A percentile compares a stretch with the other conserved stretches of the same genome.
phyloP scores from a whole-genome alignment of 805 yeast genomes.

The Torulaspora maleeae region DNA sequence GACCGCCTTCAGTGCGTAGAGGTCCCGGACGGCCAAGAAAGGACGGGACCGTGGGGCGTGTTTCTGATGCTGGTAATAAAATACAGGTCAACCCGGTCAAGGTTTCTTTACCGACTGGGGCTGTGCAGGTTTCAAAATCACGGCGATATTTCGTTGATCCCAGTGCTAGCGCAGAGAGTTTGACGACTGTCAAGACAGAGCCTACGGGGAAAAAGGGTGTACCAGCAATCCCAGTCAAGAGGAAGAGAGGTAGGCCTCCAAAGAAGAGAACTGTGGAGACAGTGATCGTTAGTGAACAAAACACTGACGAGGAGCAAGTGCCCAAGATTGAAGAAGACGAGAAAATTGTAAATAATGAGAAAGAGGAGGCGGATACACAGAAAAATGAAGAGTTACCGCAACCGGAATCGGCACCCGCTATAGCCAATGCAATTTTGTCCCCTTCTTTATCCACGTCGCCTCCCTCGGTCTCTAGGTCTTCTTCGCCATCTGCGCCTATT shows the following conservation, averaged over 20 bases:
- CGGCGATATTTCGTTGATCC: constrained; percentile 34
- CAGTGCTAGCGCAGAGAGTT: constrained; percentile 4
- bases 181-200: constrained; percentile 6
- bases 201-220: constrained; percentile 3
- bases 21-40: constrained; percentile 37
- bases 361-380: neutral
- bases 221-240: constrained; percentile 16
- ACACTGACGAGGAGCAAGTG: constrained; percentile 22
- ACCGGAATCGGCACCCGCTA: neutral
- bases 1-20: constrained; percentile 20
- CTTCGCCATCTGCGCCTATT: constrained; percentile 8
- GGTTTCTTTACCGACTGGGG: constrained; percentile 28
- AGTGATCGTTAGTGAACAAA: constrained; percentile 21
- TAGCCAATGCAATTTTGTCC: neutral
- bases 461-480: constrained; percentile 9
- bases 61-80: constrained; percentile 2
- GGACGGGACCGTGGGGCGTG: constrained; percentile 14
- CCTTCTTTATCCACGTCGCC: constrained; percentile 10
- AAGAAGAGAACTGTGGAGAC: constrained; percentile 32
- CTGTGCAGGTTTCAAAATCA: constrained; percentile 29
- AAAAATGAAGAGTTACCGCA: neutral
- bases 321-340: constrained; percentile 13
- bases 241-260: constrained; percentile 36
- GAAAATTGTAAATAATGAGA: constrained; percentile 22
- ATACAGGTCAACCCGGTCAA: constrained; percentile 14